Percentiles rank a stretch among this genome's conserved stretches.
Evolutionary conservation across 352 stramenopile genomes (phyloP).

Genomic region (Globisporangium ultimum): DNA sequence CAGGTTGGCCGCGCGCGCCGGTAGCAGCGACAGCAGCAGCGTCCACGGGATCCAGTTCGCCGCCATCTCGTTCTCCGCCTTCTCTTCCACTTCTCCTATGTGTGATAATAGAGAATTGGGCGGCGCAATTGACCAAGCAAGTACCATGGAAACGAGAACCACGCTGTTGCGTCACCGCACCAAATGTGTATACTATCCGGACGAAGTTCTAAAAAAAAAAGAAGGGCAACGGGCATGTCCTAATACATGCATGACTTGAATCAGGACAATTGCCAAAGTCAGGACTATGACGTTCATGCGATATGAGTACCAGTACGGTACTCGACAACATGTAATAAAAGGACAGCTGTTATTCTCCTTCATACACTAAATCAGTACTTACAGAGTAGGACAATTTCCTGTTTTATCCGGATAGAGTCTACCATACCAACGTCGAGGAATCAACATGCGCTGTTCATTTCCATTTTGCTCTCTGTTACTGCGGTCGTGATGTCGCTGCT

Average conservation of each 20-base stretch:
- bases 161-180: not conserved
- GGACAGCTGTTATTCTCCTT: no score
- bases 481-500: slow-evolving; percentile 25
- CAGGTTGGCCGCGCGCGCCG: slow-evolving; percentile 34
- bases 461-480: not conserved
- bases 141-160: not conserved
- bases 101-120: not conserved
- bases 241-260: not conserved
- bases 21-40: slow-evolving; percentile 48
- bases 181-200: not conserved
- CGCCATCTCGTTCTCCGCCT: slow-evolving; percentile 2
- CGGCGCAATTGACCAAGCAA: no score
- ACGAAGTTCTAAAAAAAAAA: not conserved
- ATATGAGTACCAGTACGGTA: no score
- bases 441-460: no score
- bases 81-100: not conserved
- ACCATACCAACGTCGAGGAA: no score
- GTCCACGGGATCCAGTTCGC: slow-evolving; percentile 44
- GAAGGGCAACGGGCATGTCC: not conserved
- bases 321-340: no score
- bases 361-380: no score
- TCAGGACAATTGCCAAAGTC: no score
- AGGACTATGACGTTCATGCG: no score
- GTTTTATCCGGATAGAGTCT: no score
- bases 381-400: no score